Base-by-base conservation (phyloP, 352 stramenopile genomes). In the Globisporangium spiculum region DNA sequence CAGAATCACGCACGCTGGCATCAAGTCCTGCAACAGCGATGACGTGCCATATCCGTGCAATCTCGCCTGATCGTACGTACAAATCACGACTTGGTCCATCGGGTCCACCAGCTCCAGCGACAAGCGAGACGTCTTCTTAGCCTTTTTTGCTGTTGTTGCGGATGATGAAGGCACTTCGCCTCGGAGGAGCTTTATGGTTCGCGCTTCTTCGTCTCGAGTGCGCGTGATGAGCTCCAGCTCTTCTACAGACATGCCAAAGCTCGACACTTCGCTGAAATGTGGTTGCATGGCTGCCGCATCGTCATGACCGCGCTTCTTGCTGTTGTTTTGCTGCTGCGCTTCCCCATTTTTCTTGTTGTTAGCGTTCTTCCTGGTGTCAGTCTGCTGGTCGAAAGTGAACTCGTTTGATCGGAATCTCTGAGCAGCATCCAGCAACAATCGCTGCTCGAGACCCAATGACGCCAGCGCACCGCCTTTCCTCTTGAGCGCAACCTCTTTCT, bases 1-100 rank as follows among this genome's bases (percentile, higher is more conserved):
- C 55, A 99, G 70, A 18, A 99, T 75, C 38, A 99, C 95, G 57
- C 91, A 96, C 22, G 72, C 72, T 52, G 97, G 97, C 72, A 90
- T 77, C 12, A 98, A 65, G 72, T 99, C 95, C 16, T 98, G 75
- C 4, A 99, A 78, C 62, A 98, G 75, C 10, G 84, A 79, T 1
- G 75, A 79, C 10, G 85, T 73, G 18, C 82, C 85, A 53, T 87
- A 76, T 9, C 80, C 76, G 56, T 91, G 82, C 36, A 86, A 66
- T 26, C 76, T 76, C 27, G 88, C 88, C 70, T 97, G 86, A 14
- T 86, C 83, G 65, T 95, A 96, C 27, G 89, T 94, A 65, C 80
- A 92, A 10, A 96, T 32, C 26, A 95, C 75, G 16, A 95, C 72
- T 16, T 88, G 84, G 20, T 84, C 73, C 48, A 69, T 38, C 0